Conservation (phyloP, 2,329 filamentous ascomycete species). For the Penicillium oxalicum region DNA sequence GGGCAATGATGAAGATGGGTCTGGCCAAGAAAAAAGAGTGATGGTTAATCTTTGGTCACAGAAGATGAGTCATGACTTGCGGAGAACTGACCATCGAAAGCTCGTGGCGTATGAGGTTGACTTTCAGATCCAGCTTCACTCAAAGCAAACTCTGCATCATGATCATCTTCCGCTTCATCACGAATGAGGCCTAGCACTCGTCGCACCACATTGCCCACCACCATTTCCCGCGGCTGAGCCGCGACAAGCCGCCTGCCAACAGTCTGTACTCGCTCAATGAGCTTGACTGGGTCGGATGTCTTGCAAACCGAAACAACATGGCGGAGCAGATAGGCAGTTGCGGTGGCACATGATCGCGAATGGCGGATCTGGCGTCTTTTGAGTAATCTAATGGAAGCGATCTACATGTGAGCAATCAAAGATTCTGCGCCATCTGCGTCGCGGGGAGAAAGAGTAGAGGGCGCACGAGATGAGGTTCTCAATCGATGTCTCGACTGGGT, state of each 20-base stretch:
- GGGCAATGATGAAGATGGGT: slow-evolving; percentile 25
- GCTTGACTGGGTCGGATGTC: slow-evolving; percentile 68
- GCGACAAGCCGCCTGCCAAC: slow-evolving; percentile 72
- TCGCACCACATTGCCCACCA: slow-evolving; percentile 89
- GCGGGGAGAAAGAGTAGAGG: slow-evolving; percentile 5
- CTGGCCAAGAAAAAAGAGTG: slow-evolving; percentile 9
- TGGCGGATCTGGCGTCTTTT: slow-evolving; percentile 86
- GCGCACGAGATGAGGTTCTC: slow-evolving; percentile 76
- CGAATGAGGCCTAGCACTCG: slow-evolving; percentile 85
- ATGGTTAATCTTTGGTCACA: slow-evolving; percentile 9
- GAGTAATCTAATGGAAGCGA: slow-evolving; percentile 59
- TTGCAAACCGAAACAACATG: slow-evolving; percentile 78
- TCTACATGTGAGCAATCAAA: slow-evolving; percentile 5
- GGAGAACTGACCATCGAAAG: slow-evolving; percentile 29
- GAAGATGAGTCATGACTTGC: neutral
- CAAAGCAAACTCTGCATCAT: slow-evolving; percentile 55
- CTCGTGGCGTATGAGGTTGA: slow-evolving; percentile 40
- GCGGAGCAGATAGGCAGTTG: slow-evolving; percentile 81
- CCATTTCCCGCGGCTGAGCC: slow-evolving; percentile 83
- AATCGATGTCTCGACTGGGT: slow-evolving; percentile 71
- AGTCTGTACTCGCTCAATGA: slow-evolving; percentile 73
- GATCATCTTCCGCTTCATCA: slow-evolving; percentile 79
- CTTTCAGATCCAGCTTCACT: slow-evolving; percentile 58
- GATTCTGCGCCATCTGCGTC: neutral
- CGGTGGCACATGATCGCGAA: slow-evolving; percentile 81